These are phyloP conservation scores for Podochytrium sp. DNA, from an alignment of 192 early-diverging fungal species.

Conservation along the genomic window DNA sequence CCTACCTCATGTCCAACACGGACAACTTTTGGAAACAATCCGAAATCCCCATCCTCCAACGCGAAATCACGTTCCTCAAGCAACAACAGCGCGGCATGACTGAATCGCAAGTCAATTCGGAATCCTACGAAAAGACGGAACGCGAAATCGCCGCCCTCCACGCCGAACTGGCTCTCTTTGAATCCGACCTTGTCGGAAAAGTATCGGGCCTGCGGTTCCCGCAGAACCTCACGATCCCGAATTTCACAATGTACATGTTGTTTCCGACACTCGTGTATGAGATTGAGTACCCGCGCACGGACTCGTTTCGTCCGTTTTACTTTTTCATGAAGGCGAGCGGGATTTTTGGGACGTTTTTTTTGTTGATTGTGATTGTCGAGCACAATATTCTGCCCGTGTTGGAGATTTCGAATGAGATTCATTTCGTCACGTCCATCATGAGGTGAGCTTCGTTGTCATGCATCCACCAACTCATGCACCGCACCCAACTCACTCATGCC, in stretches of 20 bases:
- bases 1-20: slow-evolving; percentile 84
- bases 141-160: slow-evolving; percentile 45
- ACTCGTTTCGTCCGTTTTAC: slow-evolving; percentile 76
- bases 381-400: slow-evolving; percentile 86
- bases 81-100: background rate
- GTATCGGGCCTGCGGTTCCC: slow-evolving; percentile 64
- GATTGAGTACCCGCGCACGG: slow-evolving; percentile 88
- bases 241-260: slow-evolving; percentile 86
- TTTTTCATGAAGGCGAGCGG: slow-evolving; percentile 84
- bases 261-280: slow-evolving; percentile 93
- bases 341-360: slow-evolving; percentile 75
- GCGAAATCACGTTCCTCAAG: background rate
- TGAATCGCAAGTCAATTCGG: background rate
- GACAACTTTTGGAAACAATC: slow-evolving; percentile 54
- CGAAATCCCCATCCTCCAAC: background rate
- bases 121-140: background rate
- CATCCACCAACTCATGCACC: too few relatives aligned
- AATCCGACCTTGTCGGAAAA: slow-evolving; percentile 36
- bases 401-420: slow-evolving; percentile 54
- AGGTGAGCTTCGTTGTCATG: too few relatives aligned
- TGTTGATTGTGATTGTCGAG: slow-evolving; percentile 85
- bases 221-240: slow-evolving; percentile 75
- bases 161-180: slow-evolving; percentile 33
- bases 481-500: too few relatives aligned
- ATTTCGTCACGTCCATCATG: slow-evolving; percentile 60